Conservation (phyloP, 352 stramenopile species). For the Phytophthora aleatoria region DNA sequence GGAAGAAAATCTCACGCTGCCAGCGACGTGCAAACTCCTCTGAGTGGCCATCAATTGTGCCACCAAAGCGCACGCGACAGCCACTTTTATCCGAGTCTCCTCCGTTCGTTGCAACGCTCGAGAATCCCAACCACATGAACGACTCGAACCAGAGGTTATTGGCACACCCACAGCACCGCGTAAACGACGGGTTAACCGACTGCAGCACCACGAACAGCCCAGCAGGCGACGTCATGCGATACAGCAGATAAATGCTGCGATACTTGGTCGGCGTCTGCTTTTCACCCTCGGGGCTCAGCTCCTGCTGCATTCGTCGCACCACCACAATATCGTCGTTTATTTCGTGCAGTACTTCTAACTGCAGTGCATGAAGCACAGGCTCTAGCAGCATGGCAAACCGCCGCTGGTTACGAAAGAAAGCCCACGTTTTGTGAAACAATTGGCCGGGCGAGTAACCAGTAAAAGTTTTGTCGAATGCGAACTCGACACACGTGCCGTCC, state of each 20-base stretch:
- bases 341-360: constrained; percentile 39
- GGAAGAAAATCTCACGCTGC: constrained; percentile 40
- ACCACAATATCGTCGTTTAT: constrained; percentile 45
- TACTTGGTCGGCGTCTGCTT: constrained; percentile 36
- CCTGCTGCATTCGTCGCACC: constrained; percentile 40
- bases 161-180: constrained; percentile 31
- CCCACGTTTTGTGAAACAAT: constrained; percentile 39
- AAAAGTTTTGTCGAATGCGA: constrained; percentile 39
- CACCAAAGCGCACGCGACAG: constrained; percentile 39
- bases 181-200: constrained; percentile 41
- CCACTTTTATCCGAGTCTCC: neutral
- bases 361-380: constrained; percentile 27
- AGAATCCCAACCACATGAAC: constrained; percentile 43
- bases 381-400: constrained; percentile 31
- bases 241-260: constrained; percentile 42
- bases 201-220: constrained; percentile 39
- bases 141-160: constrained; percentile 44
- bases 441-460: constrained; percentile 12
- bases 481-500: constrained; percentile 29
- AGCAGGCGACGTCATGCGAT: constrained; percentile 34
- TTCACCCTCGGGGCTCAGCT: constrained; percentile 25
- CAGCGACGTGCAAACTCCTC: constrained; percentile 36
- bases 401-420: constrained; percentile 36
- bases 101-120: neutral
- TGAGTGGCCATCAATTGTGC: constrained; percentile 35